phyloP scores from a whole-genome alignment of 2,329 filamentous ascomycete genomes.

The Verticillium zaregamsianum region DNA sequence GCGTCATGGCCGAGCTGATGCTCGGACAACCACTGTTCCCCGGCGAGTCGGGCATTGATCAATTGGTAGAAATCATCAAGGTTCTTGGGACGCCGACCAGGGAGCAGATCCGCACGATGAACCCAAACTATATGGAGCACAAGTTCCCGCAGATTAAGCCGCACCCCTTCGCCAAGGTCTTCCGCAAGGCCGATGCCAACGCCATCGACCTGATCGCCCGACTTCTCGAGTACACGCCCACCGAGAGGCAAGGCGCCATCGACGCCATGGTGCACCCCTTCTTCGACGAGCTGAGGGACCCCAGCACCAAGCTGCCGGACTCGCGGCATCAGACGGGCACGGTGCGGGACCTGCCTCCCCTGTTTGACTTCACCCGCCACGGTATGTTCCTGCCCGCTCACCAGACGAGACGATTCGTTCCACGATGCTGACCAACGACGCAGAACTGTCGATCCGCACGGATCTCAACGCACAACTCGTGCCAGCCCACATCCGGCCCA shows the following conservation, averaged over 20 bases:
- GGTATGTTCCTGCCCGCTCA: conserved; percentile 54
- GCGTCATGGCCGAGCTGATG: conserved; percentile 99
- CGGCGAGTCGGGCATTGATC: conserved; percentile 96
- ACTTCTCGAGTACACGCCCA: conserved; percentile 94
- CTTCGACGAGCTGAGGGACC: conserved; percentile 94
- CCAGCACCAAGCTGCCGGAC: conserved; percentile 86
- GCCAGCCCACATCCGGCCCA: conserved; percentile 72
- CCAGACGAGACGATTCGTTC: conserved; percentile 1
- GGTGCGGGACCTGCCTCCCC: conserved; percentile 73
- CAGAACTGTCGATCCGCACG: conserved; percentile 95
- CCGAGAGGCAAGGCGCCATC: conserved; percentile 86
- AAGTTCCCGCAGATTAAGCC: conserved; percentile 99
- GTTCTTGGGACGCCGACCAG: conserved; percentile 93
- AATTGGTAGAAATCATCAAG: conserved; percentile 99
- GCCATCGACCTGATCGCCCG: conserved; percentile 94
- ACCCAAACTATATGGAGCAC: conserved; percentile 99
- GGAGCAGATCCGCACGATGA: conserved; percentile 99
- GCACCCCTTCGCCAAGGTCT: conserved; percentile 98
- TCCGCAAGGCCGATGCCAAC: conserved; percentile 89
- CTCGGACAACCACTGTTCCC: conserved; percentile 96
- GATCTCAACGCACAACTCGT: conserved; percentile 84
- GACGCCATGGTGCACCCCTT: conserved; percentile 98
- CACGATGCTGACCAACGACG: conserved; percentile 5
- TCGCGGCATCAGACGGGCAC: conserved; percentile 83
- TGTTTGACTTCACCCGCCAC: conserved; percentile 93